Evolutionary conservation across 345 rosid genomes (phyloP), one percentile per base, ranked within the genome.

Genomic region (Citrus sp.): DNA sequence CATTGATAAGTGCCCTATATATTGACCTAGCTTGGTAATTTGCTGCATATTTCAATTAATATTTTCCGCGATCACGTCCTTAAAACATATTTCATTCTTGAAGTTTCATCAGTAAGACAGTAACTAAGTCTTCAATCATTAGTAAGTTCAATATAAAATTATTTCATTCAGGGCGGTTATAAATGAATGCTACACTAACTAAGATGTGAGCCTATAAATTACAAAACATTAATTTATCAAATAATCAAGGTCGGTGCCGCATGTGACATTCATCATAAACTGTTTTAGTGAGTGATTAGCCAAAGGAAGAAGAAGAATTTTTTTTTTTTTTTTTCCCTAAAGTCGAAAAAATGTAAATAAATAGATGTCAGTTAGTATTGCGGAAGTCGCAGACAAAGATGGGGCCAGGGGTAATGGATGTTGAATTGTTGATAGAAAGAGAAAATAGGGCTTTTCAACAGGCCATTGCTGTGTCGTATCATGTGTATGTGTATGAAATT

Each of bases 351-450:
- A 71, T 56, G 22, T 18, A 56, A 56, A 56, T 4, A 18, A 21
- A 56, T 21, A 25, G 13, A 22, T 1, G 16, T 7, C 5, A 40
- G 28, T 10, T 2, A 1, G 58, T 38, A 76, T 16, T 13, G 67
- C 34, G 76, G 59, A 32, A 24, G 37, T 35, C 14, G 7, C n/a
- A 28, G 46, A 40, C 37, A 74, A 35, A 46, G 16, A 14, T 12
- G 51, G 51, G 51, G 51, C 51, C 14, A 40, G 69, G 55, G 76
- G 60, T 66, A 70, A 64, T 32, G 37, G 78, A 58, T 46, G 60
- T 56, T 40, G 46, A 40, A 40, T 9, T 9, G 46, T 40, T 63
- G 80, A 79, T 70, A 25, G 70, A 80, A 30, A 67, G 67, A 38
- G 46, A 60, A 6, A 14, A 55, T 40, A 0, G 12, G 9, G 67